Percentiles rank a stretch among this genome's conserved stretches.
Evolutionary conservation across 78 protist species (phyloP).

Genomic region (Dictyostelium firmibasis): DNA sequence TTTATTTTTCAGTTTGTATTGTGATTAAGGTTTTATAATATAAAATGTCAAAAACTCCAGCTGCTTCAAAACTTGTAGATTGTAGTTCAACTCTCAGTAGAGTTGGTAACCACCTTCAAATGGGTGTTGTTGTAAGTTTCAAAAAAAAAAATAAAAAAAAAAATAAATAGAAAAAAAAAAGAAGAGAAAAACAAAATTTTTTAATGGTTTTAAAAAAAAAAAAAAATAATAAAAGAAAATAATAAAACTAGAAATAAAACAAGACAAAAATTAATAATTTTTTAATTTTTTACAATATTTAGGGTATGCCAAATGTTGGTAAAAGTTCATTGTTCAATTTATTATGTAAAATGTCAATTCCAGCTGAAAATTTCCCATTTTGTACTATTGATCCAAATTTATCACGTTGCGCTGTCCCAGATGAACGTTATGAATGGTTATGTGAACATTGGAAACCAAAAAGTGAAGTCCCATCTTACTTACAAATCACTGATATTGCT

Average conservation of each 20-base stretch:
- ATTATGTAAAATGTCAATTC: constrained; percentile 79
- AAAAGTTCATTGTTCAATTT: constrained; percentile 96
- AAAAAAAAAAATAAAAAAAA: neutral
- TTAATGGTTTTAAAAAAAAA: neutral
- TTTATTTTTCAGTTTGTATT: neutral
- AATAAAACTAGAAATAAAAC: neutral
- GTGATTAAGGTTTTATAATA: neutral
- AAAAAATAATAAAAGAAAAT: no score
- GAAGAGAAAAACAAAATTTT: no score
- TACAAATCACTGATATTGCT: constrained; percentile 96
- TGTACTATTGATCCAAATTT: constrained; percentile 94
- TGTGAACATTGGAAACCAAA: constrained; percentile 88
- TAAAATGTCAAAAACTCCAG: neutral
- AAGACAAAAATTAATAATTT: neutral
- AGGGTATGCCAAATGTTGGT: constrained; percentile 94
- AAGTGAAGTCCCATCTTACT: constrained; percentile 91
- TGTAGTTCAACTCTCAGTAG: neutral
- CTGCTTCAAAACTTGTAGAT: neutral
- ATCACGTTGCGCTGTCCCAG: constrained; percentile 93
- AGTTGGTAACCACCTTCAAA: constrained; percentile 40
- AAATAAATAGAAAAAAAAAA: neutral
- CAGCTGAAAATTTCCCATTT: constrained; percentile 98
- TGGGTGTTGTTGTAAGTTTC: constrained; percentile 85
- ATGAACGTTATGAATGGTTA: constrained; percentile 95
- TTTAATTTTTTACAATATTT: neutral